Conservation (phyloP, 139 green algal genomes). For the Chlorella sorokiniana region DNA sequence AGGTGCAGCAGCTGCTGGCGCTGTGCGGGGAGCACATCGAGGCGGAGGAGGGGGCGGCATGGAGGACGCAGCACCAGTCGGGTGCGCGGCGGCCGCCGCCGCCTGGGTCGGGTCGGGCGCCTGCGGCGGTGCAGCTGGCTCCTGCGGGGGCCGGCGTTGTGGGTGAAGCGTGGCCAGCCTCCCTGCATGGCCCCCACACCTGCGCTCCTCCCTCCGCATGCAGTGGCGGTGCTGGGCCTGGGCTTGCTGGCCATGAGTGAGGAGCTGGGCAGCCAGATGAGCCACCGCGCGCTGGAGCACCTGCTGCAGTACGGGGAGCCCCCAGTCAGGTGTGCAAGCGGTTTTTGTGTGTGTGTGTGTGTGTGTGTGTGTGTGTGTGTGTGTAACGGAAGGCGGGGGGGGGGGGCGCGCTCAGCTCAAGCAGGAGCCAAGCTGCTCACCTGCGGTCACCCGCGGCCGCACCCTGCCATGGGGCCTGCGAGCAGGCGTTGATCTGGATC, state of each 20-base stretch:
- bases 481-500: background rate
- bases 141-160: too few species aligned
- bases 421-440: too few species aligned
- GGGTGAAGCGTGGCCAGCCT: too few species aligned
- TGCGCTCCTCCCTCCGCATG: background rate
- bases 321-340: conserved; percentile 28
- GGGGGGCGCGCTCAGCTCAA: too few species aligned
- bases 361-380: background rate
- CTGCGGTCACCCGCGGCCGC: too few species aligned
- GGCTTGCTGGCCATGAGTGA: conserved; percentile 94
- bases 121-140: too few species aligned
- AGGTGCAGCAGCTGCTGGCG: conserved; percentile 90
- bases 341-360: too few species aligned
- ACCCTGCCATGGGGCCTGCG: too few species aligned
- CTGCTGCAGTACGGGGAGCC: conserved; percentile 91
- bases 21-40: conserved; percentile 90
- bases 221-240: conserved; percentile 87
- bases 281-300: conserved; percentile 87
- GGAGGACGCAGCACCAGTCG: conserved; percentile 80
- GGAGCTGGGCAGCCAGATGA: conserved; percentile 92
- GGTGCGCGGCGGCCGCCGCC: background rate
- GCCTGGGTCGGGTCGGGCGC: background rate
- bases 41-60: conserved; percentile 48
- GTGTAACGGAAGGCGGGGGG: too few species aligned
- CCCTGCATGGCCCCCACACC: background rate